phyloP scores from a whole-genome alignment of 805 yeast genomes.

The Candida hispaniensis region DNA sequence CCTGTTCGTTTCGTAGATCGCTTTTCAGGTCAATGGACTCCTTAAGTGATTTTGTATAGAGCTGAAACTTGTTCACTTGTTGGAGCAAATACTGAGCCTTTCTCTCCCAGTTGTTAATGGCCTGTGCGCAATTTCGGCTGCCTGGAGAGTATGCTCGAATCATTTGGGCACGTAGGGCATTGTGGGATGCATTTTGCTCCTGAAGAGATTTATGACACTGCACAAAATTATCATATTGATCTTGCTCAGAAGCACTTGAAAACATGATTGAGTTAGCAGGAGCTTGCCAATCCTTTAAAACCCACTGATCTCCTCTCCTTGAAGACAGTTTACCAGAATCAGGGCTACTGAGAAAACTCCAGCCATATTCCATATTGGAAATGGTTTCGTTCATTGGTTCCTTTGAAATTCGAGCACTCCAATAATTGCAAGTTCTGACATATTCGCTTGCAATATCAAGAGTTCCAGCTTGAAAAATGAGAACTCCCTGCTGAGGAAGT shows the following conservation, averaged over 20 bases:
- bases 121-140: constrained; percentile 23
- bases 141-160: constrained; percentile 28
- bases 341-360: constrained; percentile 33
- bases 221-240: constrained; percentile 35
- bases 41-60: constrained; percentile 23
- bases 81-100: constrained; percentile 27
- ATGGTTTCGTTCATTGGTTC: constrained; percentile 65
- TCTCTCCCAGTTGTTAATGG: constrained; percentile 28
- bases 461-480: constrained; percentile 58
- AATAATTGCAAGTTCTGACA: constrained; percentile 71
- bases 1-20: not conserved
- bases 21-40: constrained; percentile 20
- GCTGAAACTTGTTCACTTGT: constrained; percentile 25
- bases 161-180: constrained; percentile 31
- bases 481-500: constrained; percentile 38
- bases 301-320: constrained; percentile 21
- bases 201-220: constrained; percentile 35
- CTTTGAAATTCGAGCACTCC: constrained; percentile 80
- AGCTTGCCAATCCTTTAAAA: constrained; percentile 29
- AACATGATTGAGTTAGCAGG: constrained; percentile 26
- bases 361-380: constrained; percentile 70
- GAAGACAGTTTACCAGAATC: not conserved
- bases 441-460: constrained; percentile 56
- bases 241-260: constrained; percentile 25
- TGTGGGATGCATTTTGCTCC: constrained; percentile 36